Evolutionary conservation across 352 stramenopile genomes (phyloP), one percentile per base, ranked within the genome.

Genomic region (Phytophthora fragariae): DNA sequence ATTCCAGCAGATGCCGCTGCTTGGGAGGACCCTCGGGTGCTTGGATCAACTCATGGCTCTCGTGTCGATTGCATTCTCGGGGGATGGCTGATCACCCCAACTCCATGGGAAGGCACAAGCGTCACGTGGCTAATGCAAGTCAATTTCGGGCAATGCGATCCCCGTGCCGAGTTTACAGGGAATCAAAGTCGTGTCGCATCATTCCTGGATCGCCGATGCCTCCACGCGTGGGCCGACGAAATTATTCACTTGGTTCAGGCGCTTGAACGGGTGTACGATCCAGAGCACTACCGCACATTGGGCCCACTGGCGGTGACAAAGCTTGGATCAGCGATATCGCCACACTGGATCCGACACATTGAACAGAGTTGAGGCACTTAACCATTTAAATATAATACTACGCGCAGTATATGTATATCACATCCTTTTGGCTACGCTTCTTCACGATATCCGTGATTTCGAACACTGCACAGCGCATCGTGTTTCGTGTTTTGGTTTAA

Each of bases 101-200:
- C 84, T 6, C 76, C 82, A 8, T 79, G 79, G 7, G 82, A 92
- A 52, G 83, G 90, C 21, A 86, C 83, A 54, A 86, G 74, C 0
- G 83, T 93, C 11, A 93, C 85, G 24, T 92, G 86, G 88, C n/a
- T 95, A n/a, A 87, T 92, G 79, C 85, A 95, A 61, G 82, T 74
- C 29, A 92, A 95, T 70, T 93, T 93, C 57, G 83, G 82, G 14
- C 72, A 88, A 54, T 92, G 86, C 53, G 71, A 91, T 31, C 54
- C 84, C 9, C 61, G 70, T 10, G 73, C 55, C 29, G 84, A 93
- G 64, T 93, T 93, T 67, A 89, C 82, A 2, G 82, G 80, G 5
- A 77, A 62, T 7, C 79, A 88, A 59, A 73, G 75, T 0, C 49
- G 33, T 11, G 57, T 81, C 4, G 68, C 72, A 3, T 62, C 75